Base-by-base conservation (phyloP, 371 early-diverging fungal species). In the Encephalitozoon romaleae region DNA sequence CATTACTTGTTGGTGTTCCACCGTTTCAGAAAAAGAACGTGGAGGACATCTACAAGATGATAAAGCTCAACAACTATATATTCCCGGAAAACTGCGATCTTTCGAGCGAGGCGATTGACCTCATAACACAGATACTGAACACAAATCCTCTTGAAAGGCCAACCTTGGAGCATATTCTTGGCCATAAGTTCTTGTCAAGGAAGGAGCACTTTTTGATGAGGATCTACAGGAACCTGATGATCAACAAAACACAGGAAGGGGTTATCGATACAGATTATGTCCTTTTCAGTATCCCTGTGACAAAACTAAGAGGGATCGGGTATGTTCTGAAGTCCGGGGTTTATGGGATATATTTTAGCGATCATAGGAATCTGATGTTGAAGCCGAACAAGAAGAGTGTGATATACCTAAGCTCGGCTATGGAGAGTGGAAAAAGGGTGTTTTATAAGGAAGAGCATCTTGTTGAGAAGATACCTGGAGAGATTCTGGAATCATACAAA, bases 1-100 rank as follows among this genome's bases (percentile, higher is more conserved):
- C 95, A 12, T 83, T 96, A 28, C 85, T 96, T 4, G 87, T 93
- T 69, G 96, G 97, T 5, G 87, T 87, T 55, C 96, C 96, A 6
- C 99, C 99, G 0, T 98, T 97, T 80, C 94, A 92, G 78, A 91
- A 92, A 9, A 88, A 86, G 25, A 90, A 91, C 15, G 89, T 91
- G 12, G 89, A 90, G 54, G 87, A 89, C 12, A 91, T 94, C 21
- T 93, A 93, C 74, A 78, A 81, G 73, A 90, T 88, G 79, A 96
- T 94, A 26, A 87, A 89, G 15, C 87, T 88, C 43, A 89, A 88
- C 75, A 84, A 81, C 23, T 92, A 93, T 80, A 87, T 84, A 25
- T 95, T 93, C 74, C 96, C 96, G 9, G 64, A 84, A 2, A 82
- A 88, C 38, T 80, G 88, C 15, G 78, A 78, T 18, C 84, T 94